phyloP scores from a whole-genome alignment of 108 stramenopile genomes.

The Cyclotella cryptica region DNA sequence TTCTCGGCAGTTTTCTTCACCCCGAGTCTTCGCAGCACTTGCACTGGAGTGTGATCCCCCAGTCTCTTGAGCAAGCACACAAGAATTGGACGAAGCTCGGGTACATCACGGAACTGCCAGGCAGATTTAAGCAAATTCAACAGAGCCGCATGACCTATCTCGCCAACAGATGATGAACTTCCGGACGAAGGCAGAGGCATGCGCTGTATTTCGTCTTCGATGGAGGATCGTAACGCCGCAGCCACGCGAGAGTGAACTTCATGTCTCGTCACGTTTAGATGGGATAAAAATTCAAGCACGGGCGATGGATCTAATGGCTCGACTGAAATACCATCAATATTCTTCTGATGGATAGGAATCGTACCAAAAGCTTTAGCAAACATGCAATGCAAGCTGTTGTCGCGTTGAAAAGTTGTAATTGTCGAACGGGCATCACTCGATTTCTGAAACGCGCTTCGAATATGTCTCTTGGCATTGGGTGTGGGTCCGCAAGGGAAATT shows the following conservation, averaged over 20 bases:
- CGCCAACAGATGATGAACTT: slow-evolving; percentile 7
- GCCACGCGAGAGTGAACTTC: slow-evolving; percentile 84
- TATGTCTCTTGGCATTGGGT: slow-evolving; percentile 25
- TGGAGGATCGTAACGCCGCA: slow-evolving; percentile 67
- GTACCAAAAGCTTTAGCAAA: slow-evolving; percentile 84
- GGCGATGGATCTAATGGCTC: slow-evolving; percentile 85
- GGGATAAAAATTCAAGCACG: slow-evolving; percentile 75
- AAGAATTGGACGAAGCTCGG: slow-evolving; percentile 82
- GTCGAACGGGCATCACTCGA: slow-evolving; percentile 63
- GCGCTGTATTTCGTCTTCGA: slow-evolving; percentile 87
- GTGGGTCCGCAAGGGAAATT: slow-evolving; percentile 40
- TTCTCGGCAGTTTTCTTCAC: slow-evolving; percentile 38
- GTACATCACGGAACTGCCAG: slow-evolving; percentile 79
- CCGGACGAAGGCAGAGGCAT: slow-evolving; percentile 41
- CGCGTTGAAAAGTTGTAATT: slow-evolving; percentile 74
- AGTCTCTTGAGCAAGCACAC: slow-evolving; percentile 80
- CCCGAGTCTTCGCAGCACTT: slow-evolving; percentile 65
- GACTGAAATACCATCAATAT: background rate
- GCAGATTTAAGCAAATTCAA: slow-evolving; percentile 69
- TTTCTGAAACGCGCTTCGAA: slow-evolving; percentile 52
- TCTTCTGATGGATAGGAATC: slow-evolving; percentile 49
- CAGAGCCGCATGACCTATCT: slow-evolving; percentile 44
- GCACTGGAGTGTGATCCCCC: slow-evolving; percentile 75
- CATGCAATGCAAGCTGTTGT: slow-evolving; percentile 78
- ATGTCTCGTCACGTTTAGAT: slow-evolving; percentile 76